Conservation (phyloP, 371 early-diverging fungal genomes). For the Mortierella sp. region DNA sequence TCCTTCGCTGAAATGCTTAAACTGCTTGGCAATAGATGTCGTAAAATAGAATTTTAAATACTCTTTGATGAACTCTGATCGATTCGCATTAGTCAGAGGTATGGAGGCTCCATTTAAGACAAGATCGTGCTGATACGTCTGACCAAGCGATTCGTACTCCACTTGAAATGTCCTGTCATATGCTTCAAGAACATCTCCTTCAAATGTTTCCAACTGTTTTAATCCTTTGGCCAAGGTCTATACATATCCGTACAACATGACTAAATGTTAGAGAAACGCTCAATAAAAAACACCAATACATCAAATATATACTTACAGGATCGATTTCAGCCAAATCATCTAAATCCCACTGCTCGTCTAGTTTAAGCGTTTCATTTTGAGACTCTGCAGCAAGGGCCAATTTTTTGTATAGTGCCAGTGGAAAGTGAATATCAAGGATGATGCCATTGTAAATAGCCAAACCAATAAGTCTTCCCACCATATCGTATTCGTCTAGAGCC, state of each 20-base stretch:
- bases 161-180: constrained; percentile 88
- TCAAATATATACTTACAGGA: constrained; percentile 59
- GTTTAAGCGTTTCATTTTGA: constrained; percentile 23
- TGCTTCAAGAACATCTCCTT: constrained; percentile 85
- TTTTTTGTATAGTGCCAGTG: constrained; percentile 93
- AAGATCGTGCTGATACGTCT: constrained; percentile 74
- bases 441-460: constrained; percentile 94
- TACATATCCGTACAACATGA: background rate
- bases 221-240: constrained; percentile 85
- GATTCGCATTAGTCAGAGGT: constrained; percentile 81
- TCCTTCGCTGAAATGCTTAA: constrained; percentile 92
- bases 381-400: constrained; percentile 60
- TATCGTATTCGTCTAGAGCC: constrained; percentile 81
- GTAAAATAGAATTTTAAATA: constrained; percentile 72
- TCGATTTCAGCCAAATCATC: constrained; percentile 67
- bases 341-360: constrained; percentile 72
- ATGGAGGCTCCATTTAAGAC: constrained; percentile 76
- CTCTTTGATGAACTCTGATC: constrained; percentile 81
- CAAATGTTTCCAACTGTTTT: constrained; percentile 76
- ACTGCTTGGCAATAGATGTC: constrained; percentile 80
- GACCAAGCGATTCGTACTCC: constrained; percentile 83
- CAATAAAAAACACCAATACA: background rate
- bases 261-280: background rate
- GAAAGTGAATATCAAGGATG: constrained; percentile 91
- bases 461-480: constrained; percentile 91